Base-by-base conservation (phyloP, 768 basidiomycete species). In the Leucocoprinus leucothites region DNA sequence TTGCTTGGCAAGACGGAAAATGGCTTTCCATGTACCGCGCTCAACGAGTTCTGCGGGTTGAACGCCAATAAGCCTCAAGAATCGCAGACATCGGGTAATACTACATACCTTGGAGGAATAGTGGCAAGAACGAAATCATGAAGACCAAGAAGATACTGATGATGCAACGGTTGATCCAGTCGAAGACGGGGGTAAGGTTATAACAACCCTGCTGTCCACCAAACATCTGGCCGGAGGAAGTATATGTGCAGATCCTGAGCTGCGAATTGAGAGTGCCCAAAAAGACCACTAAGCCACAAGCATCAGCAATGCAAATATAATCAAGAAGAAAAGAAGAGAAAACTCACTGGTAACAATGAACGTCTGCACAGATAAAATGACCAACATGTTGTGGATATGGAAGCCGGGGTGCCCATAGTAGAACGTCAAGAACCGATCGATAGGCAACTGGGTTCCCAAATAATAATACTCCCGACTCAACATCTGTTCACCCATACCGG, bases 401-500 rank as follows among this genome's bases (percentile, higher is more conserved):
- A 99, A 99, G 51, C 93, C 97, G 43, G 97, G 97, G 70, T 98
- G 97, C 45, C 94, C 95, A 63, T 99, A 99, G 77, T 99, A 98
- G 81, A 98, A 99, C 48, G 97, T 99, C 71, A 99, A 76, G 86
- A 99, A 99, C 43, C 97, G 86, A 69, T 99, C 97, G 67, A 98
- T 87, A 35, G 97, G 95, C 51, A 99, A 82, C 67, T 98, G 97
- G 21, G 97, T 99, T 25, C 97, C 97, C 59, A 99, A 73, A 65
- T 98, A 98, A 72, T 99, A 99, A 70, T 99, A 98, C 72, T 98
- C 97, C 59, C 97, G 85, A 74, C 94, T 97, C 65, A 99, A 82
- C 92, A 98, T 93, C 72, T 99, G 97, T 69, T 99, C 97, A 35
- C 97, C 97, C 97, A 99, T 99, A 70, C 97, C 97, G n/a, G 95